Conservation (phyloP, 1,139 yeast genomes). For the Geotrichum europaeum region DNA sequence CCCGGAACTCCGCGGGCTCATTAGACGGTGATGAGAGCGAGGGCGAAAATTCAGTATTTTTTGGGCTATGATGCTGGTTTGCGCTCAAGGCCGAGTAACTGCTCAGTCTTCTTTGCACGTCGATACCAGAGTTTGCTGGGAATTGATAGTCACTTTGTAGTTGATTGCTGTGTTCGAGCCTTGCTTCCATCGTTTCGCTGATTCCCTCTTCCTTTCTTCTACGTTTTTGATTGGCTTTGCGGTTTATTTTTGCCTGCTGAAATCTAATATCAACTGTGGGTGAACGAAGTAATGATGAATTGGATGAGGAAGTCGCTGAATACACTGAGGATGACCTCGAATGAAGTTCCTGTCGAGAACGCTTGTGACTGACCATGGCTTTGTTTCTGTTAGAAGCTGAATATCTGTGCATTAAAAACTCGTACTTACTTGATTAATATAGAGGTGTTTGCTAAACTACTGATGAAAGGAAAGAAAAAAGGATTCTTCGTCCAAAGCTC, state of each 20-base stretch:
- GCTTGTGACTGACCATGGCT: constrained; percentile 7
- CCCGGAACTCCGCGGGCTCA: neutral
- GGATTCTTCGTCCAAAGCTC: neutral
- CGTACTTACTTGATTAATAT: neutral
- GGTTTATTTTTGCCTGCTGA: neutral
- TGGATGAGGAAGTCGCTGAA: neutral
- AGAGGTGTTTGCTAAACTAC: neutral
- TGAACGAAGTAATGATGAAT: neutral
- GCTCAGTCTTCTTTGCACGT: neutral
- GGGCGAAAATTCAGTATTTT: neutral
- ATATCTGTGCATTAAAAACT: neutral
- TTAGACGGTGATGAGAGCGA: neutral
- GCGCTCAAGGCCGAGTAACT: neutral
- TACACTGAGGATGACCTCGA: neutral
- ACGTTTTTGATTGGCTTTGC: constrained; percentile 1
- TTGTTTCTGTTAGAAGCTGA: neutral
- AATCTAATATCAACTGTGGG: neutral
- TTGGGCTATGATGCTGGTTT: neutral
- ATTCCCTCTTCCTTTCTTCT: neutral
- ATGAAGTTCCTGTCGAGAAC: neutral
- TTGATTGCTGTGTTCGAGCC: neutral
- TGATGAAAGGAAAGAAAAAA: neutral
- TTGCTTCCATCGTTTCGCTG: neutral
- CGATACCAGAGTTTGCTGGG: neutral
- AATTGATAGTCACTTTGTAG: neutral